Percentiles rank a stretch among this genome's conserved stretches.
phyloP scores from a whole-genome alignment of 495 filamentous ascomycete genomes.

The Immersiella caudata region DNA sequence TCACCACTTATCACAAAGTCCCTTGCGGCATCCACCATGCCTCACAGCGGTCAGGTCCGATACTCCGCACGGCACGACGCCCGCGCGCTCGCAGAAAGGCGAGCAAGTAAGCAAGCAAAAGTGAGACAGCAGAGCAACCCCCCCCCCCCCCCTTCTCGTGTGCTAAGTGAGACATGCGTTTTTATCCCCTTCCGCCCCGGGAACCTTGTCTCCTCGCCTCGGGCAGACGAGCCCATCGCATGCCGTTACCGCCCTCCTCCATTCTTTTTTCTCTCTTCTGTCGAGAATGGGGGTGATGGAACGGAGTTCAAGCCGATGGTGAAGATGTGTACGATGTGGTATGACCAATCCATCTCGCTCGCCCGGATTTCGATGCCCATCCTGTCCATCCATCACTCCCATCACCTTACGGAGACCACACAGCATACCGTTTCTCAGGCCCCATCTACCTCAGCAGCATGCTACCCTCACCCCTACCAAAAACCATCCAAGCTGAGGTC shows the following conservation, averaged over 20 bases:
- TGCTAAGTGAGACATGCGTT: neutral
- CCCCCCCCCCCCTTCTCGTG: neutral
- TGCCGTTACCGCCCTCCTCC: neutral
- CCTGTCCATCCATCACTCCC: neutral
- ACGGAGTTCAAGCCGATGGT: no score
- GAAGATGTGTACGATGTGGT: no score
- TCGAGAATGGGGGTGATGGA: no score
- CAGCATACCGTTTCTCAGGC: no score
- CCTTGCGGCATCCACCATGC: neutral
- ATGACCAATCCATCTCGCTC: neutral
- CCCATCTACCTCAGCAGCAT: no score
- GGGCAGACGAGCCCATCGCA: neutral
- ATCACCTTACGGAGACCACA: neutral
- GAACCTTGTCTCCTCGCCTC: neutral
- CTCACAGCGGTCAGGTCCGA: no score
- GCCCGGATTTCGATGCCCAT: neutral
- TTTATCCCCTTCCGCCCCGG: neutral
- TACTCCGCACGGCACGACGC: no score
- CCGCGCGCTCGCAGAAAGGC: neutral
- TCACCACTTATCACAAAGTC: no score
- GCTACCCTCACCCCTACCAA: neutral
- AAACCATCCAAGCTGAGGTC: neutral
- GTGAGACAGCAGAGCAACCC: neutral
- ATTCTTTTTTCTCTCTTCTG: neutral
- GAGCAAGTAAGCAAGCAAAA: conserved; percentile 8